These are phyloP conservation scores for Phytophthora pluvialis DNA, from an alignment of 352 stramenopile genomes.

Conservation along the genomic window DNA sequence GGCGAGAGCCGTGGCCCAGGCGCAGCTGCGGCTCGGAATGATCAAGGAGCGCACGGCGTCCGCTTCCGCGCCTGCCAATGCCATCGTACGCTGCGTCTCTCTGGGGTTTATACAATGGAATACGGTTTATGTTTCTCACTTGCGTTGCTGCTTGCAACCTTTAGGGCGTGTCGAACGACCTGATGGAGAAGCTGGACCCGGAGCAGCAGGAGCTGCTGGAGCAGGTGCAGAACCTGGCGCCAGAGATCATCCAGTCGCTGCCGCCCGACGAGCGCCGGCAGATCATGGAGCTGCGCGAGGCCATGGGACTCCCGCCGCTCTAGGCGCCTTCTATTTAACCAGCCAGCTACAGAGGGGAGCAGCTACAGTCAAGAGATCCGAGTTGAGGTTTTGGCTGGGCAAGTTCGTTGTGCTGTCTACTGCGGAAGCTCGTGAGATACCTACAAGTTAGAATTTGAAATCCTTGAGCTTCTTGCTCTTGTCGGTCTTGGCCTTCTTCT, in stretches of 20 bases:
- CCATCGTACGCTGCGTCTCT: slow-evolving; percentile 40
- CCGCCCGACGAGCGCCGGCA: slow-evolving; percentile 73
- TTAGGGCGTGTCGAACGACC: slow-evolving; percentile 66
- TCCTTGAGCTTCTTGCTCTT: slow-evolving; percentile 88
- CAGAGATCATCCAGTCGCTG: slow-evolving; percentile 81
- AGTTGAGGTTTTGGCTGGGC: slow-evolving; percentile 5
- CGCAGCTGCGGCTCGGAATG: slow-evolving; percentile 77
- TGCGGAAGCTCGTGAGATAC: slow-evolving; percentile 27
- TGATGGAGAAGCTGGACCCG: slow-evolving; percentile 74
- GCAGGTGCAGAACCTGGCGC: slow-evolving; percentile 81
- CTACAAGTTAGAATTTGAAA: slow-evolving; percentile 78
- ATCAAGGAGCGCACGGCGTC: slow-evolving; percentile 58
- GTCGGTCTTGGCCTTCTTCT: slow-evolving; percentile 77
- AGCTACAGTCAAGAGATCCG: slow-evolving; percentile 12
- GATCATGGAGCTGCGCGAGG: slow-evolving; percentile 86
- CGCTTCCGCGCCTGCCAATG: slow-evolving; percentile 47
- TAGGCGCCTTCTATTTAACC: slow-evolving; percentile 40
- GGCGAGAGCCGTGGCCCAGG: slow-evolving; percentile 70
- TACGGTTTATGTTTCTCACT: neutral
- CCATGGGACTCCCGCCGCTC: slow-evolving; percentile 74
- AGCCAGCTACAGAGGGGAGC: slow-evolving; percentile 1
- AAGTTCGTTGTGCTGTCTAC: slow-evolving; percentile 34
- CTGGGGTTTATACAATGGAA: neutral
- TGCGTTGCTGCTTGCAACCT: neutral
- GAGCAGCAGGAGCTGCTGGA: slow-evolving; percentile 83